Conservation (phyloP, 2,329 filamentous ascomycete species). For the Truncatella angustata region DNA sequence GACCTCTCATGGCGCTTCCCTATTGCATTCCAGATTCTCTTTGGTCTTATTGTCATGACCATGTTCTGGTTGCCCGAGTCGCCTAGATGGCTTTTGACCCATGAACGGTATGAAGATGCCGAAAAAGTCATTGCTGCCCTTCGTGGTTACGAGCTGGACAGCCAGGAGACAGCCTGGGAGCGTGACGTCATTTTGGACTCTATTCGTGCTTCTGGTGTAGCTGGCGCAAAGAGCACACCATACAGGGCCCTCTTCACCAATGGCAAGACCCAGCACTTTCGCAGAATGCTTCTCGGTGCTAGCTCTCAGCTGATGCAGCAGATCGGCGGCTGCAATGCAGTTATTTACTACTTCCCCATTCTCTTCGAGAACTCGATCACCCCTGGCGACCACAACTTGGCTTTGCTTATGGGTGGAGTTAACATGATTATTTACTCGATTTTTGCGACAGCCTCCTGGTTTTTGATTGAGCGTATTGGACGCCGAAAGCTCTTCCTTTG, state of each 20-base stretch:
- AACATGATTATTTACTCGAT: slow-evolving; percentile 32
- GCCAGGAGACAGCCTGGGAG: slow-evolving; percentile 56
- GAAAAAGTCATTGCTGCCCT: slow-evolving; percentile 30
- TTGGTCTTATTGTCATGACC: slow-evolving; percentile 40
- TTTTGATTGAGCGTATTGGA: slow-evolving; percentile 46
- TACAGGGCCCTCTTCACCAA: slow-evolving; percentile 56
- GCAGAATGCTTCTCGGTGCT: slow-evolving; percentile 60
- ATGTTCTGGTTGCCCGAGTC: slow-evolving; percentile 39
- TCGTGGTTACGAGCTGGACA: slow-evolving; percentile 44
- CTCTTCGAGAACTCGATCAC: slow-evolving; percentile 48
- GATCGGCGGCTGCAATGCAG: slow-evolving; percentile 54
- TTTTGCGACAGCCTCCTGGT: slow-evolving; percentile 33
- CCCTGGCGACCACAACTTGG: slow-evolving; percentile 40
- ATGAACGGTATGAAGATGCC: slow-evolving; percentile 41
- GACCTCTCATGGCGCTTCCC: slow-evolving; percentile 55
- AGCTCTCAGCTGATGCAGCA: slow-evolving; percentile 63
- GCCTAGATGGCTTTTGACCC: slow-evolving; percentile 13
- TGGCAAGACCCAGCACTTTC: slow-evolving; percentile 65
- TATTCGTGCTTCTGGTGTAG: slow-evolving; percentile 52
- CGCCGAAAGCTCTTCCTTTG: slow-evolving; percentile 45
- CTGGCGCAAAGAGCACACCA: slow-evolving; percentile 42
- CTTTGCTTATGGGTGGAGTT: slow-evolving; percentile 43
- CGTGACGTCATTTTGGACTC: slow-evolving; percentile 62
- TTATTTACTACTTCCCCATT: slow-evolving; percentile 62
- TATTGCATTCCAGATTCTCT: slow-evolving; percentile 47